Evolutionary conservation across 106 monocot species (phyloP).

Genomic region (Iris macrosiphon): DNA sequence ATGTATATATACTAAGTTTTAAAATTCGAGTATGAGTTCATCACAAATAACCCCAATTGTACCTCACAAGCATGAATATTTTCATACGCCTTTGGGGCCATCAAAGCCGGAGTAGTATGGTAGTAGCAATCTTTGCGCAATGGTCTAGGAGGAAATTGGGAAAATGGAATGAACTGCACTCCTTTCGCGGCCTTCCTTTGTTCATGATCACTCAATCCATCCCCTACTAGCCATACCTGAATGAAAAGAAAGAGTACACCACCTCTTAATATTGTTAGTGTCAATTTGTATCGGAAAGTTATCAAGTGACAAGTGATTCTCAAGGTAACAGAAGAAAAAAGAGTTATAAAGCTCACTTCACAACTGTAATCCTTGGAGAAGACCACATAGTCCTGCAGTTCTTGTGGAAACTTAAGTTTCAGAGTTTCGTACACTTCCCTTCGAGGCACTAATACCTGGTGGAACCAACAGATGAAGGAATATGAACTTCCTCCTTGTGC

Average conservation of each 20-base stretch:
- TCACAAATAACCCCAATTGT: too few species aligned
- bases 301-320: too few species aligned
- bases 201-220: conserved; percentile 36
- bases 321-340: too few species aligned
- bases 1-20: too few species aligned
- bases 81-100: conserved; percentile 47
- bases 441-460: conserved; percentile 30
- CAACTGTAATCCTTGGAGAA: conserved; percentile 29
- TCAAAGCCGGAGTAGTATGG: conserved; percentile 55
- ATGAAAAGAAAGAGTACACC: too few species aligned
- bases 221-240: conserved; percentile 65
- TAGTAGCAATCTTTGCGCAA: conserved; percentile 42
- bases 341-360: too few species aligned
- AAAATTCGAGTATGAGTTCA: too few species aligned
- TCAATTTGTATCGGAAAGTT: too few species aligned
- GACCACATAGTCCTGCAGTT: conserved; percentile 18
- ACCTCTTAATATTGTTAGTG: too few species aligned
- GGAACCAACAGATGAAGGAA: not conserved
- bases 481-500: not conserved
- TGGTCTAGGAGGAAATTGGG: conserved; percentile 47
- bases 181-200: conserved; percentile 32
- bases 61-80: conserved; percentile 83
- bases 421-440: conserved; percentile 30
- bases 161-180: conserved; percentile 53
- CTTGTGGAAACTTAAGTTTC: conserved; percentile 30